Base-by-base conservation (phyloP, 371 early-diverging fungal genomes). In the Funneliformis caledonium region DNA sequence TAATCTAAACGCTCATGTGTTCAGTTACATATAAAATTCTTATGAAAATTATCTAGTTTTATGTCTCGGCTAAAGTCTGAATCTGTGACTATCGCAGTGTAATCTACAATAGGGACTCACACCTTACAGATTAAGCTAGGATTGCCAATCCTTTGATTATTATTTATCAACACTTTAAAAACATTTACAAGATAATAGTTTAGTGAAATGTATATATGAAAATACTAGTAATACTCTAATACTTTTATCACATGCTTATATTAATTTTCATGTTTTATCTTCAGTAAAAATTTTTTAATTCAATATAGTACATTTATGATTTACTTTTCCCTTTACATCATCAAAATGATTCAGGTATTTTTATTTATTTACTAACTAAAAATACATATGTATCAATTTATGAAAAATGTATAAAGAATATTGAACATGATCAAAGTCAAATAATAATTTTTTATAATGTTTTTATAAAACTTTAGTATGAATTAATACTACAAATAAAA, bases 291-390 rank as follows among this genome's bases (percentile, higher is more conserved):
- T 26, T 74, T 52, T 74, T 31, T 74, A 37, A 16, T 16, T 10
- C 14, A 73, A 31, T 73, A 73, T 73, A 8, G 37, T 31, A 14
- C 7, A 59, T 74, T 19, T 10, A 74, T 74, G 59, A 19, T 10
- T 52, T 74, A 22, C 59, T 59, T 14, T 56, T 19, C 2, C 59
- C 74, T 3, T 7, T 56, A 31, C 4, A 37, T 56, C 45, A 69
- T 69, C 42, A n/a, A 69, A 69, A 69, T 69, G 69, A 69, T 42
- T 69, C 69, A 7, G 42, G n/a, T 37, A 3, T 37, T 3, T 37
- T 37, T 33, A 67, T 67, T 67, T 67, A 67, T 67, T 37, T 67
- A 33, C 33, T 14, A 11, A 67, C 67, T 67, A 6, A 33, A 33
- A 67, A 67, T 1, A 67, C 2, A 42, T 67, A 33, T 31, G 31